A percentile compares a stretch with the other conserved stretches of the same genome.
Evolutionary conservation across 2,329 filamentous ascomycete genomes (phyloP).

Genomic region (Simplicillium aogashimaense): DNA sequence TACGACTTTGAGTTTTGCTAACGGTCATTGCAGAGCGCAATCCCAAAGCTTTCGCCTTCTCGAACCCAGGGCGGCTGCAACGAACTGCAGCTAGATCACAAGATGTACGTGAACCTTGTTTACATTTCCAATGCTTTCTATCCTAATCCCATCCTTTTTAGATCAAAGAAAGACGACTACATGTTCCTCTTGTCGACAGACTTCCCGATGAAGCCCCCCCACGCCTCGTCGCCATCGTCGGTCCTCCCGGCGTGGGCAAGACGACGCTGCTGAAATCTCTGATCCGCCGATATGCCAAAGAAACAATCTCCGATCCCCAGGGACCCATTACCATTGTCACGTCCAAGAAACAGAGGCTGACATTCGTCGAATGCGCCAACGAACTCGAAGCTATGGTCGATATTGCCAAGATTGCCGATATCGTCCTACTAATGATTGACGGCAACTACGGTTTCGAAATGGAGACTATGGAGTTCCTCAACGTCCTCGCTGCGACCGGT

Average conservation of each 20-base stretch:
- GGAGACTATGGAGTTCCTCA: conserved; percentile 99
- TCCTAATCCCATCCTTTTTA: conserved; percentile 24
- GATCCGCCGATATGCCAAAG: conserved; percentile 89
- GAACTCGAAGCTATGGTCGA: conserved; percentile 95
- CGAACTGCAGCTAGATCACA: conserved; percentile 64
- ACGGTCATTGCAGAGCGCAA: conserved; percentile 50
- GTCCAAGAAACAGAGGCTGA: conserved; percentile 87
- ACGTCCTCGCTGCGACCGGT: conserved; percentile 82
- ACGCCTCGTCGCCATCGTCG: conserved; percentile 86
- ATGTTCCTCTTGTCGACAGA: conserved; percentile 93
- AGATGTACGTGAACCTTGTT: conserved; percentile 41
- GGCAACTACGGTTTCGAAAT: conserved; percentile 99
- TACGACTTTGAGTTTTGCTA: too few species aligned
- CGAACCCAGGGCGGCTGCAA: conserved; percentile 70
- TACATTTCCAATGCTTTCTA: background rate
- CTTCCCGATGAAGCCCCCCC: conserved; percentile 92
- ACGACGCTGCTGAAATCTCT: conserved; percentile 92
- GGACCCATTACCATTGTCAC: conserved; percentile 95
- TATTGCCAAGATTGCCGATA: conserved; percentile 92
- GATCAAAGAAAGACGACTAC: conserved; percentile 91
- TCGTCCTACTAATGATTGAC: conserved; percentile 95
- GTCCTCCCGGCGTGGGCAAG: conserved; percentile 90
- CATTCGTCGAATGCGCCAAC: conserved; percentile 95
- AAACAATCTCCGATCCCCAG: conserved; percentile 79
- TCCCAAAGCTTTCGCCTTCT: conserved; percentile 82